Percentiles rank a stretch among this genome's conserved stretches.
Evolutionary conservation across 441 rosid species (phyloP).

Genomic region (Lepidium campestre): DNA sequence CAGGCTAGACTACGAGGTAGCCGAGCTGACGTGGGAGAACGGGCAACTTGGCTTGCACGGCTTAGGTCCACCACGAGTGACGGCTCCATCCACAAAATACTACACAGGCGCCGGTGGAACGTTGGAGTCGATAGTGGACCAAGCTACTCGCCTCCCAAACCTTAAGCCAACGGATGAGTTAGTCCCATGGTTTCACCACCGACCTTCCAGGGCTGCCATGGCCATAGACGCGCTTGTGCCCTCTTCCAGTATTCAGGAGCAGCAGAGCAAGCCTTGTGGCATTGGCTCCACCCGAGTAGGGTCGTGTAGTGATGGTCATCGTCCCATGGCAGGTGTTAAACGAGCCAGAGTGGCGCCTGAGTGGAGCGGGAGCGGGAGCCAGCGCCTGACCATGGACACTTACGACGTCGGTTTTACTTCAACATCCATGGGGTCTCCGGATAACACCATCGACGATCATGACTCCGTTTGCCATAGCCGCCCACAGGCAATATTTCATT

Average conservation of each 20-base stretch:
- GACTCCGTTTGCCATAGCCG: conserved; percentile 72
- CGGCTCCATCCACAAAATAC: conserved; percentile 34
- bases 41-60: conserved; percentile 82
- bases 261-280: conserved; percentile 23
- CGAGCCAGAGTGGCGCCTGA: conserved; percentile 46
- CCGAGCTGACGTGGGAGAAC: conserved; percentile 94
- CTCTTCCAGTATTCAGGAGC: background rate
- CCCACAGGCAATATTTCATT: conserved; percentile 37
- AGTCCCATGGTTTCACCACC: conserved; percentile 52
- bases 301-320: conserved; percentile 47
- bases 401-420: conserved; percentile 49
- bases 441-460: conserved; percentile 44
- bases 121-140: conserved; percentile 86
- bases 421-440: conserved; percentile 33
- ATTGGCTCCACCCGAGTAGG: conserved; percentile 51
- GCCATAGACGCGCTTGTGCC: conserved; percentile 26
- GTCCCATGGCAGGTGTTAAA: conserved; percentile 30
- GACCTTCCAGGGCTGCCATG: conserved; percentile 20
- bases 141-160: conserved; percentile 52
- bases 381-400: conserved; percentile 51
- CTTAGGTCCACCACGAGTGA: conserved; percentile 51
- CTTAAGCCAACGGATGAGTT: conserved; percentile 28
- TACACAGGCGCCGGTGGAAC: conserved; percentile 61
- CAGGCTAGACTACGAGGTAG: conserved; percentile 73
- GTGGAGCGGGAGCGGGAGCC: conserved; percentile 64